These are phyloP conservation scores for Chytriomyces confervae DNA, from an alignment of 192 early-diverging fungal genomes.

Conservation along the genomic window DNA sequence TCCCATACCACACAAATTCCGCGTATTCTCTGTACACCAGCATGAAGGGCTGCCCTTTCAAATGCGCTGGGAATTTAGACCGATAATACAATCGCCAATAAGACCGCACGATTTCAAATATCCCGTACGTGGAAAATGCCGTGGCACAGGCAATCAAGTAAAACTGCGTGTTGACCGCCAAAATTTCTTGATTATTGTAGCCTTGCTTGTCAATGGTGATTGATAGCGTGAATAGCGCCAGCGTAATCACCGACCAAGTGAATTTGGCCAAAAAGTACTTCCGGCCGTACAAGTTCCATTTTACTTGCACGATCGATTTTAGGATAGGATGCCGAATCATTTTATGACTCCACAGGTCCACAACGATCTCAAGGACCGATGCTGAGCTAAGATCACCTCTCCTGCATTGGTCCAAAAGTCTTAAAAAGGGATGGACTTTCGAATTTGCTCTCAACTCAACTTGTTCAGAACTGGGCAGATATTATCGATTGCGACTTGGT, in stretches of 20 bases:
- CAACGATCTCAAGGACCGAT: not conserved
- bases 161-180: constrained; percentile 3
- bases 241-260: not conserved
- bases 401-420: too few relatives aligned
- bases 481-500: constrained; percentile 24
- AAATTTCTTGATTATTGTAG: not conserved
- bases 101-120: not conserved
- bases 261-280: constrained; percentile 19
- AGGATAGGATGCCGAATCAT: constrained; percentile 27
- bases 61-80: constrained; percentile 11
- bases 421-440: too few relatives aligned
- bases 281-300: constrained; percentile 30
- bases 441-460: not conserved
- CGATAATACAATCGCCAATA: not conserved
- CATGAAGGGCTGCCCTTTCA: constrained; percentile 1
- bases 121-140: not conserved
- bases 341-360: constrained; percentile 16
- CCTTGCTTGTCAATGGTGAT: constrained; percentile 10
- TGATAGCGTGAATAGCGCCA: constrained; percentile 13
- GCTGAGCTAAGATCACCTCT: too few relatives aligned
- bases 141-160: not conserved
- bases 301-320: constrained; percentile 15
- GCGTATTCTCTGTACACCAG: not conserved
- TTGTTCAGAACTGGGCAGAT: constrained; percentile 22
- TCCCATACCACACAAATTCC: not conserved